Base-by-base conservation (phyloP, 495 filamentous ascomycete species). In the Darksidea phi region DNA sequence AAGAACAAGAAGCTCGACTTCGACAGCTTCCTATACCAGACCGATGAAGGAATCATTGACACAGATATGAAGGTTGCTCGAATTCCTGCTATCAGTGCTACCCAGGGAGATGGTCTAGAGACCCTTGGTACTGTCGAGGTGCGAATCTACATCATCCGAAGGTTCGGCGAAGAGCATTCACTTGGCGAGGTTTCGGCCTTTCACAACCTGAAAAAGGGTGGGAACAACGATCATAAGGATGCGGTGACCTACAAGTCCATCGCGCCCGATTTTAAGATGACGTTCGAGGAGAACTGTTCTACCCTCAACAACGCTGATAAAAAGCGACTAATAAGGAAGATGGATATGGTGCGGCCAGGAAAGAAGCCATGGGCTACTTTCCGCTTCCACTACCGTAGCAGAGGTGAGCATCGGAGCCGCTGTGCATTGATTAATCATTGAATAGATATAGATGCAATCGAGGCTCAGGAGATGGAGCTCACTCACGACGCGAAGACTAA, bases 91-190 rank as follows among this genome's bases (percentile, higher is more conserved):
- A 8, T 15, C n/a, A 24, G 54, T 18, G 15, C 43, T n/a, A 7
- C 61, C 11, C 15, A 45, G n/a, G 52, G 61, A 23, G 51, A 37
- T 10, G 43, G 34, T 6, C n/a, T 12, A 3, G 46, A 42, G 17
- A 56, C 24, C 12, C 21, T 62, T 18, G 66, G 66, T 1, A 54
- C 42, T 6, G 53, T 68, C 18, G 66, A 68, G 46, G 24, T 68
- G 25, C 42, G 57, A 8, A n/a, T 64, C 15, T 61, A 41, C 6
- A 47, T 61, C 21, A n/a, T 58, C 13, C 61, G 56, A 1, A 34
- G 28, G 13, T 21, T 47, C 24, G 52, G 53, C 11, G 60, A 64
- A 17, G 37, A 49, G n/a, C 42, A 63, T 45, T 5, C 28, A 13
- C 38, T 53, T 17, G 45, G 20, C 2, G 54, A 45, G 11, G 43